Evolutionary conservation across 352 stramenopile species (phyloP).

Genomic region (Globisporangium canariense): DNA sequence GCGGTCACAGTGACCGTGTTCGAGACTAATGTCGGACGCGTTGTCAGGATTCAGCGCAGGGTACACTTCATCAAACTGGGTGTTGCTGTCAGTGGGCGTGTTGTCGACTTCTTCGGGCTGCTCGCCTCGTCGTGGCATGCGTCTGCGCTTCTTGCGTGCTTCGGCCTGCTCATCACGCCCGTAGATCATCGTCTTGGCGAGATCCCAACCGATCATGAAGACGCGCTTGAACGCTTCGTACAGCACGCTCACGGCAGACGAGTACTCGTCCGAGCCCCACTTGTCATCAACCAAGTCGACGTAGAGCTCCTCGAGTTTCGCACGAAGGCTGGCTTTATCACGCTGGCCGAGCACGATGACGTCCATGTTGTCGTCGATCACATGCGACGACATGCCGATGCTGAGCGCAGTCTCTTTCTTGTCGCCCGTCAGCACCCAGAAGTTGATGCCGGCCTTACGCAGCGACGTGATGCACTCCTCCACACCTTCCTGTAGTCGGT

Average conservation of each 20-base stretch:
- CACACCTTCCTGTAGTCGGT: conserved; percentile 91
- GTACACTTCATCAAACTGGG: conserved; percentile 73
- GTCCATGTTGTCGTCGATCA: conserved; percentile 90
- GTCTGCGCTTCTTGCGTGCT: conserved; percentile 62
- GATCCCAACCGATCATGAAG: conserved; percentile 59
- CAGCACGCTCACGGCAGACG: conserved; percentile 68
- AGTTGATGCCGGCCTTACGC: conserved; percentile 92
- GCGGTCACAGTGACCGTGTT: conserved; percentile 55
- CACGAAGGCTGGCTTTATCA: conserved; percentile 71
- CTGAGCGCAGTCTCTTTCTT: conserved; percentile 88
- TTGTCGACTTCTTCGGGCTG: conserved; percentile 28
- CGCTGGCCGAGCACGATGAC: conserved; percentile 83
- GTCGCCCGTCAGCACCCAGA: conserved; percentile 94
- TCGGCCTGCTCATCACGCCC: conserved; percentile 72
- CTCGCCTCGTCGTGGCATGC: conserved; percentile 51
- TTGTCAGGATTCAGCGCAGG: conserved; percentile 51
- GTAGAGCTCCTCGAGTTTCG: conserved; percentile 81
- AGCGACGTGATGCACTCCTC: conserved; percentile 91
- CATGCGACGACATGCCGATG: conserved; percentile 87
- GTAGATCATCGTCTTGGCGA: conserved; percentile 65
- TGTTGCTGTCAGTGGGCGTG: conserved; percentile 31
- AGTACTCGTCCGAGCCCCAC: conserved; percentile 82
- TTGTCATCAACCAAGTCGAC: conserved; percentile 86
- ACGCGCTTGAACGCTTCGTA: conserved; percentile 75
- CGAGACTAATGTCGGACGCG: conserved; percentile 48